Evolutionary conservation across 164 flowering plant species (phyloP).

Genomic region (Berberis vulgaris): DNA sequence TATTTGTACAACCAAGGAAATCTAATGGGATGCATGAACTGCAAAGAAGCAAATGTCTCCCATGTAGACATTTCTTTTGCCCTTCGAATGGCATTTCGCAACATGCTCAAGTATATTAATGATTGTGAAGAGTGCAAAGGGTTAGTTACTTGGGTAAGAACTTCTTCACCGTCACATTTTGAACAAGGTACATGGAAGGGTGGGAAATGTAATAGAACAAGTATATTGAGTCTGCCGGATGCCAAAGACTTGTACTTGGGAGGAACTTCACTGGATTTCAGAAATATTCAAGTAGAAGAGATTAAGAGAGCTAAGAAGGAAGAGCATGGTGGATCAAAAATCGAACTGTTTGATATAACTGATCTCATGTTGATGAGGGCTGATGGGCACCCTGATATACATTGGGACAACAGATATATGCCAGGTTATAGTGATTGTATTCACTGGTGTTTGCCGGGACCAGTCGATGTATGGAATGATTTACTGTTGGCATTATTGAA

Average conservation of each 20-base stretch:
- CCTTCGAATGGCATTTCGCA: slow-evolving; percentile 14
- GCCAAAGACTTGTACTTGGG: slow-evolving; percentile 14
- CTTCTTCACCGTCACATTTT: slow-evolving; percentile 82
- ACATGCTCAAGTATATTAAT: slow-evolving; percentile 32
- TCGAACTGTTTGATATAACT: slow-evolving; percentile 59
- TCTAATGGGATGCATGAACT: slow-evolving; percentile 21
- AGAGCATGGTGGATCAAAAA: slow-evolving; percentile 15
- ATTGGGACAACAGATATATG: slow-evolving; percentile 67
- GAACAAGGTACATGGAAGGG: slow-evolving; percentile 82
- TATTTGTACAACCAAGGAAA: slow-evolving; percentile 12
- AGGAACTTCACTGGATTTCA: slow-evolving; percentile 32
- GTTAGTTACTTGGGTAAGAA: slow-evolving; percentile 50
- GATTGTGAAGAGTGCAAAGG: slow-evolving; percentile 33
- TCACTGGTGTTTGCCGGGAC: slow-evolving; percentile 98
- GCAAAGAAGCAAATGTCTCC: slow-evolving; percentile 23
- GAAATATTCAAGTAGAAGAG: slow-evolving; percentile 51
- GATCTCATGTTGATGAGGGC: slow-evolving; percentile 73
- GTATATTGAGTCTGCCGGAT: slow-evolving; percentile 22
- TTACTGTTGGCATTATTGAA: background rate
- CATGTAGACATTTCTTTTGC: slow-evolving; percentile 14
- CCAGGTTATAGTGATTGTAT: slow-evolving; percentile 65
- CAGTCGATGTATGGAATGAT: slow-evolving; percentile 76
- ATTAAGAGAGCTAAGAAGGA: slow-evolving; percentile 28
- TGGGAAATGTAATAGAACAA: slow-evolving; percentile 57
- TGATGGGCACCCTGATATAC: slow-evolving; percentile 73